phyloP scores from a whole-genome alignment of 1,284 basidiomycete genomes.

The Leccinum solheimii region DNA sequence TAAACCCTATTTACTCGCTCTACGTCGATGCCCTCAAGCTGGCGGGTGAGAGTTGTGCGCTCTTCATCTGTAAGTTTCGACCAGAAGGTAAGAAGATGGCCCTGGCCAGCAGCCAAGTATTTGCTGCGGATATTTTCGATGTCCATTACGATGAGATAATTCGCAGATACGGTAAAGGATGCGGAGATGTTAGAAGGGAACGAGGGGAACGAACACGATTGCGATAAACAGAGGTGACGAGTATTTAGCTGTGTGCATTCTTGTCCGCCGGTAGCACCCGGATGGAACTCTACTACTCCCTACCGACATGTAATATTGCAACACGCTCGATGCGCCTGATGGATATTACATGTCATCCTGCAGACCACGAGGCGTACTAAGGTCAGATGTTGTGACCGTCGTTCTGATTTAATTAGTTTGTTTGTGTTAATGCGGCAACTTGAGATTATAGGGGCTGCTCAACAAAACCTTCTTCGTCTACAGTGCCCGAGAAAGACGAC shows the following conservation, averaged over 20 bases:
- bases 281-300: slow-evolving; percentile 11
- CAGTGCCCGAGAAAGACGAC: too few relatives aligned
- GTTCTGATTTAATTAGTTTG: not conserved
- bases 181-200: slow-evolving; percentile 2
- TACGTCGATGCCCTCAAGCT: slow-evolving; percentile 85
- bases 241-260: slow-evolving; percentile 23
- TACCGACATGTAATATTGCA: slow-evolving; percentile 10
- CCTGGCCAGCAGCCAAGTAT: slow-evolving; percentile 83
- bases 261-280: slow-evolving; percentile 30
- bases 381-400: not conserved
- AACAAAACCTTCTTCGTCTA: too few relatives aligned
- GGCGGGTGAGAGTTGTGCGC: slow-evolving; percentile 63
- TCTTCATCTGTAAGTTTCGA: slow-evolving; percentile 67
- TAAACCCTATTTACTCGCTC: slow-evolving; percentile 90
- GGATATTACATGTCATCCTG: not conserved
- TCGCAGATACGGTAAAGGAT: slow-evolving; percentile 15
- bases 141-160: slow-evolving; percentile 39
- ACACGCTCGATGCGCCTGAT: not conserved
- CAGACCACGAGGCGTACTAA: not conserved
- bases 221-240: not conserved
- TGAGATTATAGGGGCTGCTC: too few relatives aligned
- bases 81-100: slow-evolving; percentile 90
- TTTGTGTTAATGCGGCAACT: too few relatives aligned
- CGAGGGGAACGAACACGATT: not conserved
- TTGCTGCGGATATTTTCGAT: slow-evolving; percentile 52